Evolutionary conservation across 2,329 filamentous ascomycete genomes (phyloP), one percentile per base, ranked within the genome.

Genomic region (Clonostachys rosea): DNA sequence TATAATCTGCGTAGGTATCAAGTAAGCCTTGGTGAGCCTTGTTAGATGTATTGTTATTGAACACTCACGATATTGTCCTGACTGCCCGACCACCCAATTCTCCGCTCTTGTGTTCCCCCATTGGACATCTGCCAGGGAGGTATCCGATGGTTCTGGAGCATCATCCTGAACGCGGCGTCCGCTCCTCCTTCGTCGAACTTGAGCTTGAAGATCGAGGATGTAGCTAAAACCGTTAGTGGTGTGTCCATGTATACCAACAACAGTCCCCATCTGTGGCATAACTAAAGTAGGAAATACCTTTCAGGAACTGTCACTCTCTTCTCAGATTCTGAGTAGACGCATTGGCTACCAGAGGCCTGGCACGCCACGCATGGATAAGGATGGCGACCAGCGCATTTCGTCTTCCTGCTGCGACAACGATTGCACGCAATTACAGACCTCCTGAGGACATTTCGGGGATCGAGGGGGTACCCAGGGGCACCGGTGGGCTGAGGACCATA

Each of bases 281-380:
- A 30, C 24, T 30, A 10, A 30, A 10, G 8, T 10, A 10, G 24
- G 3, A 10, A 30, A 30, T 30, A 30, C 24, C 24, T 30, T 20
- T 47, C 45, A 6, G 45, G 16, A 7, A 47, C 45, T n/a, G 13
- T 47, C 9, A 47, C 45, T 24, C 45, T 47, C 45, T 47, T 47
- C 45, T 47, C 45, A 11, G 45, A 47, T 40, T 47, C 45, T 4
- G 45, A 42, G 33, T 47, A 47, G n/a, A 47, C 33, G 33, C 45
- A 47, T 18, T 18, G n/a, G 16, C 43, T 39, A 17, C 45, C 45
- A n/a, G 40, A n/a, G 5, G 42, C 45, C 18, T 16, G 13, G 17
- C 45, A 47, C n/a, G 45, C 16, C 18, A 47, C 43, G 45, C 45
- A 47, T 17, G 45, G 45, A 14, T 47, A 47, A 5, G 45, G 45